Percentiles rank a stretch among this genome's conserved stretches.
Conservation (phyloP, 495 filamentous ascomycete genomes). For the Hypoxylon subgilvum region DNA sequence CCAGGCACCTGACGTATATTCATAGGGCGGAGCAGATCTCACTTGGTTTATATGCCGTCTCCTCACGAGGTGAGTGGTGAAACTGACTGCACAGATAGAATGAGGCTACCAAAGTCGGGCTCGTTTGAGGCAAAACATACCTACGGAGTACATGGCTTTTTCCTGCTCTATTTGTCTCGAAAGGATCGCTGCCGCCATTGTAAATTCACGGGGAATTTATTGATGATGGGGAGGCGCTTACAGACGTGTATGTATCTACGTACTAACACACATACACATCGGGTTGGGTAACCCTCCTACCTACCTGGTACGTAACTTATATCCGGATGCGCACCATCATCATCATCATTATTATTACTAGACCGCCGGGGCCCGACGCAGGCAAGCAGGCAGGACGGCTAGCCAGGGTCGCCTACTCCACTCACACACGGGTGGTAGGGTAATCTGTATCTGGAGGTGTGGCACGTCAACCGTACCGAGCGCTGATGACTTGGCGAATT, state of each 20-base stretch:
- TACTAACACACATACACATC: constrained; percentile 5
- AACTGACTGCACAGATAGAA: background rate
- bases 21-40: background rate
- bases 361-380: constrained; percentile 32
- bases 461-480: constrained; percentile 33
- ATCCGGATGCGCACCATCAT: constrained; percentile 32
- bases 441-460: constrained; percentile 41
- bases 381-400: constrained; percentile 33
- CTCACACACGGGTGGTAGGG: constrained; percentile 42
- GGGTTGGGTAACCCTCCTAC: constrained; percentile 19
- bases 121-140: background rate
- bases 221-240: constrained; percentile 21
- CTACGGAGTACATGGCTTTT: too few species aligned
- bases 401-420: constrained; percentile 38
- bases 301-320: constrained; percentile 17
- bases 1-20: too few species aligned
- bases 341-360: constrained; percentile 16
- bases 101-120: background rate
- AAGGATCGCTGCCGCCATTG: constrained; percentile 10
- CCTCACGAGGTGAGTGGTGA: background rate
- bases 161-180: constrained; percentile 5
- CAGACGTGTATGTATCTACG: constrained; percentile 3
- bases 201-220: background rate
- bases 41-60: constrained; percentile 1
- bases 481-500: constrained; percentile 35